Evolutionary conservation across 352 stramenopile genomes (phyloP).

Genomic region (Globisporangium viniferum): DNA sequence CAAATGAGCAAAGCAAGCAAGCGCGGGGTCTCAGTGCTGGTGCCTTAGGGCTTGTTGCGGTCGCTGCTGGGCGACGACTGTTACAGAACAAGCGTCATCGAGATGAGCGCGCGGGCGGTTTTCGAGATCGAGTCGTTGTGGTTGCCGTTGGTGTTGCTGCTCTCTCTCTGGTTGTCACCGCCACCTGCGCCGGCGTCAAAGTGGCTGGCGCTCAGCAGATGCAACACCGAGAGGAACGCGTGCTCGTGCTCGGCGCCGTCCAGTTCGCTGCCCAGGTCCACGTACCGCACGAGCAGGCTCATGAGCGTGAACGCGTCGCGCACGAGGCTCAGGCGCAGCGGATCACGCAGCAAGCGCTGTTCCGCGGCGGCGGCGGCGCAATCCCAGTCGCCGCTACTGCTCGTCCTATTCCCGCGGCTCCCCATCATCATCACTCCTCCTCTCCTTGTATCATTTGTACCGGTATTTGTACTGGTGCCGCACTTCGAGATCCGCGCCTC

Average conservation of each 20-base stretch:
- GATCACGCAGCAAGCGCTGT: constrained; percentile 24
- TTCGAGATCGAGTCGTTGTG: constrained; percentile 47
- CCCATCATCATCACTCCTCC: background rate
- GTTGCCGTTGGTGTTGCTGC: constrained; percentile 14
- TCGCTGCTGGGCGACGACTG: no score
- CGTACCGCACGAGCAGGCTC: constrained; percentile 56
- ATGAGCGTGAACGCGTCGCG: constrained; percentile 59
- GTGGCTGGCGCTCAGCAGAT: constrained; percentile 34
- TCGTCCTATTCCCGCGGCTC: background rate
- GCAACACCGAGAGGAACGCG: constrained; percentile 54
- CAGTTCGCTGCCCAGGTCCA: constrained; percentile 57
- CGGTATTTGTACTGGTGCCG: background rate
- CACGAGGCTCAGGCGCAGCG: constrained; percentile 34
- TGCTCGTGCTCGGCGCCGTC: constrained; percentile 49
- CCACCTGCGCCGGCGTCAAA: constrained; percentile 16
- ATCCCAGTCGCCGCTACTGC: constrained; percentile 14
- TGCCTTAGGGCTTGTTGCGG: no score
- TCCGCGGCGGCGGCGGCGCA: constrained; percentile 10
- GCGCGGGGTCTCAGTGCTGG: background rate
- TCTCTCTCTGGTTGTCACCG: background rate
- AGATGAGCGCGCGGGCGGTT: constrained; percentile 43
- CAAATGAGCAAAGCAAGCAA: constrained; percentile 4
- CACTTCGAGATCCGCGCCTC: constrained; percentile 32
- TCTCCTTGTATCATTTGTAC: background rate
- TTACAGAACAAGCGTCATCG: constrained; percentile 4